Evolutionary conservation across 2,329 filamentous ascomycete species (phyloP), one percentile per base, ranked within the genome.

Genomic region (Chrysosporium queenslandicum): DNA sequence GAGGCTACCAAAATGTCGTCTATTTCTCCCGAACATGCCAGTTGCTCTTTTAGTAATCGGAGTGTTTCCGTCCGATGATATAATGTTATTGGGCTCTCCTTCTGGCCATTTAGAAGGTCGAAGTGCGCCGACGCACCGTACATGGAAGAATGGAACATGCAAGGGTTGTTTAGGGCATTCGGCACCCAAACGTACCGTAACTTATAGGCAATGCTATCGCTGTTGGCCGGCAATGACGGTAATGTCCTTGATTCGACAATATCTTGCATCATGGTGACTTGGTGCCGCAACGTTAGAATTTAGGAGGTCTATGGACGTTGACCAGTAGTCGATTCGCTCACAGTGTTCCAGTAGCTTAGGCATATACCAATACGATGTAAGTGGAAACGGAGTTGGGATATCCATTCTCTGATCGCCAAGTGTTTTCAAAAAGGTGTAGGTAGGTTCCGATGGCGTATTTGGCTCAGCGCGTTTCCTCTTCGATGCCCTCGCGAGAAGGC

Each of bases 131-230:
- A 51, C 21, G 52, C 47, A 2, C 37, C 46, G 29, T 51, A 54
- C 48, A 51, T 30, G 16, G 52, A 50, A 4, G 47, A 45, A 46
- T 54, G 52, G 29, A 54, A 51, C 52, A 54, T 51, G 42, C 47
- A 54, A 16, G 47, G 27, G 21, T 47, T 39, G 3, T 8, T 25
- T 21, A 54, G 27, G 5, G 52, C 47, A 21, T 39, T 50, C 9
- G 47, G 42, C 14, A 54, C 42, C 52, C 52, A 54, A 27, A 54
- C 40, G 20, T 46, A 50, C 14, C 41, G 41, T 20, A 54, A 23
- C 18, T 40, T 54, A 30, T 41, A 50, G 14, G 48, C 48, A 18
- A 50, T 16, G 23, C 48, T 50, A 6, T 50, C 16, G n/a, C 18
- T 27, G 7, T 42, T 36, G 2, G 16, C 18, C 6, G 25, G n/a